Base-by-base conservation (phyloP, 441 rosid genomes). In the Euphorbia schlechtendalii region DNA sequence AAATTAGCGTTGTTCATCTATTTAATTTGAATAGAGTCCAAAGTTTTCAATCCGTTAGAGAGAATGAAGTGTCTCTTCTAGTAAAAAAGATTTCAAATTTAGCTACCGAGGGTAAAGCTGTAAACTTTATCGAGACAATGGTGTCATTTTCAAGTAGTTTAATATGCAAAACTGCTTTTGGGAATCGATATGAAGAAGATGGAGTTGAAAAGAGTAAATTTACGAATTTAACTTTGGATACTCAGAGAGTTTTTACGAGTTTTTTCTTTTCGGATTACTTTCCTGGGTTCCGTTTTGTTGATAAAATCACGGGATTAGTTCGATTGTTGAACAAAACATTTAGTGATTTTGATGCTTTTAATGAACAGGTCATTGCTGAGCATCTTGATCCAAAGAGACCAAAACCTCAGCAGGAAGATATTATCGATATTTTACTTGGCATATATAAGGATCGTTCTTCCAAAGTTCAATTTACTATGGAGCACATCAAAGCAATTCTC, bases 141-240 rank as follows among this genome's bases (percentile, higher is more conserved):
- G 27, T 46, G 46, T 13, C n/a, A 4, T 53, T 71, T 24, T 32
- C 71, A 1, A 56, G 55, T 41, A 62, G 34, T 40, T 22, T 54
- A 14, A 46, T 64, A 40, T 66, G 66, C 5, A 57, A 71, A 12
- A 55, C 68, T n/a, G 75, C 73, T n/a, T 70, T 72, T 3, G 71
- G 78, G 8, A 66, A 62, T 63, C 66, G 71, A 3, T 69, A 66
- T 43, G 65, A 48, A 18, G 71, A 53, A 13, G 71, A 57, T 9
- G 73, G 57, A 64, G 59, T n/a, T n/a, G n/a, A n/a, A n/a, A n/a
- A 64, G 18, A 78, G 75, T 22, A 73, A 69, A 24, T 65, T 70
- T 13, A 59, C 58, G 3, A 55, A 8, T 3, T 2, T 75, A 24
- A 59, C 73, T 15, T 3, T 36, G 1, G 79, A 75, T 65, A 22